Conservation (phyloP, 306 rosid genomes). For the Abrus pulchellus region DNA sequence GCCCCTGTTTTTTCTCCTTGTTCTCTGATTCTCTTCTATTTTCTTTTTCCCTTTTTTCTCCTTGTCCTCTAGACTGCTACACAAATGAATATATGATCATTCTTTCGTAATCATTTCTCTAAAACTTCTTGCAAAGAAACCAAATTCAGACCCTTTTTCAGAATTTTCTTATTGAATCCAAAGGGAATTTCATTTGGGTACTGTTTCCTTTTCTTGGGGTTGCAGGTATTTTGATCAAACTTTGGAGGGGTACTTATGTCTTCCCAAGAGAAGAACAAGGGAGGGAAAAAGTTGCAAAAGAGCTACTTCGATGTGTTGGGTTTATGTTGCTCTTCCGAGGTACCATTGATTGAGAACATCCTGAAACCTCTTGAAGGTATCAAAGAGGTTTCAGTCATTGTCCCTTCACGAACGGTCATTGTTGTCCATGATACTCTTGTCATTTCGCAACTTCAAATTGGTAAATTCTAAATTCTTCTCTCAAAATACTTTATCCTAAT, state of each 20-base stretch:
- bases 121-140: neutral
- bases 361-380: conserved; percentile 74
- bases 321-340: conserved; percentile 88
- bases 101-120: neutral
- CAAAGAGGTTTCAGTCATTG: conserved; percentile 76
- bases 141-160: neutral
- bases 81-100: neutral
- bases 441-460: conserved; percentile 85
- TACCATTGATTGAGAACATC: conserved; percentile 74
- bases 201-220: neutral
- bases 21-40: neutral
- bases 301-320: conserved; percentile 94
- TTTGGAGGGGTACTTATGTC: conserved; percentile 47
- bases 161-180: neutral
- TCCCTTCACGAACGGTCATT: conserved; percentile 82
- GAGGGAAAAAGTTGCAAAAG: conserved; percentile 60
- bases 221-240: conserved; percentile 8
- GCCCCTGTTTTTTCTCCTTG: neutral
- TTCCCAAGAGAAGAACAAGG: conserved; percentile 34
- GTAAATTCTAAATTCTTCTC: conserved; percentile 46
- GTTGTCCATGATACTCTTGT: conserved; percentile 76
- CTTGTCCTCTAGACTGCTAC: neutral
- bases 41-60: too few species aligned
- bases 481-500: neutral
- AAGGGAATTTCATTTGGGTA: neutral